phyloP scores from a whole-genome alignment of 1,284 basidiomycete species.

The Peniophora sp. region DNA sequence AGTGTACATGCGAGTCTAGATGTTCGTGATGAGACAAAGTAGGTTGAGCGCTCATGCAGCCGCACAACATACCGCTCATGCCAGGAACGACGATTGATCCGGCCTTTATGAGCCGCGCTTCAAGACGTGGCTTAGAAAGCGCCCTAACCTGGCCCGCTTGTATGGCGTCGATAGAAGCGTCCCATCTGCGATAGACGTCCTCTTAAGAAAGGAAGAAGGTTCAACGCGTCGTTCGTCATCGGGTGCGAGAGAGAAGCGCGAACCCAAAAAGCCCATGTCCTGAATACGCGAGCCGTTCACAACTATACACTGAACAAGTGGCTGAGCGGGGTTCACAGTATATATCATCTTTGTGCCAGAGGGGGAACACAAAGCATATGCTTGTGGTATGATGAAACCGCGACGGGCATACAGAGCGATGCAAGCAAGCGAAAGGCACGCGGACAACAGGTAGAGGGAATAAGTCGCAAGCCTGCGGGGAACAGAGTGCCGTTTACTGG shows the following conservation, averaged over 20 bases:
- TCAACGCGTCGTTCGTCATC: conserved; percentile 1
- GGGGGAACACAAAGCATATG: conserved; percentile 55
- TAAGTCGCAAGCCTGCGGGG: too few relatives aligned
- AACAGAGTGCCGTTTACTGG: too few relatives aligned
- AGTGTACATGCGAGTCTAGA: conserved; percentile 76
- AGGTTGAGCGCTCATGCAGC: neutral
- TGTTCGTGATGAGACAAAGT: too few relatives aligned
- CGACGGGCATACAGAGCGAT: conserved; percentile 6
- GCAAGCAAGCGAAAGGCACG: conserved; percentile 5
- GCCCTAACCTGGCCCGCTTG: conserved; percentile 6
- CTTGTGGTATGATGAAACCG: conserved; percentile 11
- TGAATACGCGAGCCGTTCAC: conserved; percentile 40
- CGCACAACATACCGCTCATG: conserved; percentile 41
- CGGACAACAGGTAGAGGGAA: conserved; percentile 7
- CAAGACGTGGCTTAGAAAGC: conserved; percentile 11
- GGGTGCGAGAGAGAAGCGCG: conserved; percentile 17
- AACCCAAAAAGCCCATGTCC: conserved; percentile 51
- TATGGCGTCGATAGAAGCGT: conserved; percentile 6
- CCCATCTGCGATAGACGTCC: conserved; percentile 36
- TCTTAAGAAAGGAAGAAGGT: conserved; percentile 23
- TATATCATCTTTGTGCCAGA: conserved; percentile 41
- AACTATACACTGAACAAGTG: conserved; percentile 51
- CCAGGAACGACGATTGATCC: conserved; percentile 61
- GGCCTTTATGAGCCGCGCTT: conserved; percentile 41
- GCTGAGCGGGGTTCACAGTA: conserved; percentile 46